A percentile compares a stretch with the other conserved stretches of the same genome.
These are phyloP conservation scores for Caloboletus firmus DNA, from an alignment of 1,284 basidiomycete genomes.

Conservation along the genomic window DNA sequence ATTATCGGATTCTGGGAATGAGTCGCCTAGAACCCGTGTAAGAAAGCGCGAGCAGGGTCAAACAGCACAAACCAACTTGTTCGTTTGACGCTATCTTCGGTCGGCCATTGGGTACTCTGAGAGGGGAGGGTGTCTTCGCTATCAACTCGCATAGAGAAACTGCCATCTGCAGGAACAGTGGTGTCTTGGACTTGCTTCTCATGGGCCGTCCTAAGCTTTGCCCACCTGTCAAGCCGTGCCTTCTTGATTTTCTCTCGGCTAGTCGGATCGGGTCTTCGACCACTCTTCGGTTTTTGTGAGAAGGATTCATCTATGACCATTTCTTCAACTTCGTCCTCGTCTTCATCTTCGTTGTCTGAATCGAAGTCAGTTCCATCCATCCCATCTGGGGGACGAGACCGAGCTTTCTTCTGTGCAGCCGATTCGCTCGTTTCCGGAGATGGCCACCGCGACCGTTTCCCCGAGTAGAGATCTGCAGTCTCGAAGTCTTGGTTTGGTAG, in stretches of 20 bases:
- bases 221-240: slow-evolving; percentile 30
- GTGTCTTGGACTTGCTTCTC: slow-evolving; percentile 14
- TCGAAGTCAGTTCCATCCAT: slow-evolving; percentile 18
- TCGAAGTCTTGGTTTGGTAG: slow-evolving; percentile 15
- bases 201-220: slow-evolving; percentile 19
- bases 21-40: slow-evolving; percentile 17
- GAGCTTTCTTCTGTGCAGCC: slow-evolving; percentile 28
- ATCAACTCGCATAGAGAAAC: slow-evolving; percentile 36
- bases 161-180: slow-evolving; percentile 19
- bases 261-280: slow-evolving; percentile 9
- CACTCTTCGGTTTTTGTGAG: slow-evolving; percentile 12
- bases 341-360: slow-evolving; percentile 43
- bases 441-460: slow-evolving; percentile 35
- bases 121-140: slow-evolving; percentile 15
- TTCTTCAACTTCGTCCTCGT: slow-evolving; percentile 53
- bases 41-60: slow-evolving; percentile 6
- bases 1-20: slow-evolving; percentile 7
- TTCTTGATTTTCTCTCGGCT: slow-evolving; percentile 28
- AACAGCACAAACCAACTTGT: slow-evolving; percentile 42
- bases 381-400: slow-evolving; percentile 16
- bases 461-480: slow-evolving; percentile 14
- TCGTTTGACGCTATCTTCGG: slow-evolving; percentile 40
- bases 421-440: slow-evolving; percentile 21
- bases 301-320: slow-evolving; percentile 53
- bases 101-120: slow-evolving; percentile 16